phyloP scores from a whole-genome alignment of 768 basidiomycete species.

The Leccinum truebloodii region DNA sequence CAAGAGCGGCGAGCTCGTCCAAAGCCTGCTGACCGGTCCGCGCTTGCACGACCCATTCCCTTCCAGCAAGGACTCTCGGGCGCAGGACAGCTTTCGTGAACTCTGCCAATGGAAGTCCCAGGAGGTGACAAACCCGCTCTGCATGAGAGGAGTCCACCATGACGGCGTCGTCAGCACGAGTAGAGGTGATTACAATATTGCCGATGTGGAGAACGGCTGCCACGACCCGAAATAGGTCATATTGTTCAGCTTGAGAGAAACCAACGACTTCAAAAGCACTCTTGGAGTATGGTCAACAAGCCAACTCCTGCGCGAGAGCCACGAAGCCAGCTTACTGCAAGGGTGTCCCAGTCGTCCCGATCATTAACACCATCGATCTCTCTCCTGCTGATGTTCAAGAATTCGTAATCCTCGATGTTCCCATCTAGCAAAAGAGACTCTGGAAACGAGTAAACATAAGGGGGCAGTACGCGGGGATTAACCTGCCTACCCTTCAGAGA shows the following conservation, averaged over 20 bases:
- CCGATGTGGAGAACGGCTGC: constrained; percentile 95
- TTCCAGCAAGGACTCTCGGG: constrained; percentile 89
- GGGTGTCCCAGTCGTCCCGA: constrained; percentile 77
- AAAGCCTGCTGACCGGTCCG: constrained; percentile 88
- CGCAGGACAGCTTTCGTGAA: constrained; percentile 87
- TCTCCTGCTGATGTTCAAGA: constrained; percentile 83
- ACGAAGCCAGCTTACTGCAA: constrained; percentile 53
- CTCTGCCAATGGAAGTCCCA: constrained; percentile 85
- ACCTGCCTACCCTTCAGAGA: constrained; percentile 60
- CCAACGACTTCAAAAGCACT: constrained; percentile 88
- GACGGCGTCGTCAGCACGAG: constrained; percentile 74
- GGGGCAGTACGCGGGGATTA: neutral
- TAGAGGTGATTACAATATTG: constrained; percentile 81
- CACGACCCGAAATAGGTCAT: constrained; percentile 91
- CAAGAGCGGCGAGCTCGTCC: constrained; percentile 87
- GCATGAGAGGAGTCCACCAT: constrained; percentile 85
- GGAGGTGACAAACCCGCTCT: constrained; percentile 84
- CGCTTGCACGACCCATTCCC: constrained; percentile 96
- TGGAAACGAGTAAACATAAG: constrained; percentile 32
- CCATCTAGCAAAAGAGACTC: constrained; percentile 76
- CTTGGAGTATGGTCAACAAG: constrained; percentile 38
- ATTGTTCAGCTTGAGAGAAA: constrained; percentile 79
- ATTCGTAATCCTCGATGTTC: constrained; percentile 80
- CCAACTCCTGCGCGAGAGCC: neutral
- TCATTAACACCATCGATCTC: constrained; percentile 98